These are phyloP conservation scores for Ormosia emarginata DNA, from an alignment of 306 rosid species.

Conservation along the genomic window DNA sequence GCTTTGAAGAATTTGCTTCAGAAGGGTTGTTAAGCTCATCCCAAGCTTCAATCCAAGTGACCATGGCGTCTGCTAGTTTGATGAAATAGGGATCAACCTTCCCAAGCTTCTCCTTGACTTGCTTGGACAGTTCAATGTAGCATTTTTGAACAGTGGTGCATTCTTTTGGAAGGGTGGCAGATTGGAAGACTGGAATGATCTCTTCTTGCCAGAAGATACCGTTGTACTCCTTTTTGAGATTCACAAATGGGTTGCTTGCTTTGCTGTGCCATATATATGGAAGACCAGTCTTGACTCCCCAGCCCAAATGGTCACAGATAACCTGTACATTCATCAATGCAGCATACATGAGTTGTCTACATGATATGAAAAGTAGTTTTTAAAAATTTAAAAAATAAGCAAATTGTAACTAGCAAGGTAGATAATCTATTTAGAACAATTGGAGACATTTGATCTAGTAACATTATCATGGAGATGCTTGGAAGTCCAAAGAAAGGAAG, in stretches of 20 bases:
- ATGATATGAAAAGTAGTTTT: background rate
- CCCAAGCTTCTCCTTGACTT: constrained; percentile 67
- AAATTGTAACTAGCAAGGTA: background rate
- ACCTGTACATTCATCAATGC: constrained; percentile 43
- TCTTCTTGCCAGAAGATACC: constrained; percentile 95
- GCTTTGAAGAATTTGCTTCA: constrained; percentile 29
- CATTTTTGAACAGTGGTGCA: constrained; percentile 72
- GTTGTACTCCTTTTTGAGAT: constrained; percentile 83
- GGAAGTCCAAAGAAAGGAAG: background rate
- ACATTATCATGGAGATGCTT: background rate
- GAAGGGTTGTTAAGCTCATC: constrained; percentile 67
- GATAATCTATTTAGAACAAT: background rate
- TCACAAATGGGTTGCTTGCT: constrained; percentile 93
- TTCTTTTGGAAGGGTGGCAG: constrained; percentile 56
- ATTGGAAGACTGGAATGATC: constrained; percentile 78
- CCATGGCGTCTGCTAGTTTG: constrained; percentile 87
- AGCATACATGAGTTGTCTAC: background rate
- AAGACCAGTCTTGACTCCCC: constrained; percentile 84
- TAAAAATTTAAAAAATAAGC: background rate
- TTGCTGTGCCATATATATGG: constrained; percentile 98
- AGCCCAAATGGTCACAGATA: constrained; percentile 78
- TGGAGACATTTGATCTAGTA: background rate
- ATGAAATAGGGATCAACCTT: constrained; percentile 57
- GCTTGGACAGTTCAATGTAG: constrained; percentile 86
- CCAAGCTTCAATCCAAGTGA: constrained; percentile 95